phyloP scores from a whole-genome alignment of 2,329 filamentous ascomycete genomes.

The Pseudogymnoascus sp. region DNA sequence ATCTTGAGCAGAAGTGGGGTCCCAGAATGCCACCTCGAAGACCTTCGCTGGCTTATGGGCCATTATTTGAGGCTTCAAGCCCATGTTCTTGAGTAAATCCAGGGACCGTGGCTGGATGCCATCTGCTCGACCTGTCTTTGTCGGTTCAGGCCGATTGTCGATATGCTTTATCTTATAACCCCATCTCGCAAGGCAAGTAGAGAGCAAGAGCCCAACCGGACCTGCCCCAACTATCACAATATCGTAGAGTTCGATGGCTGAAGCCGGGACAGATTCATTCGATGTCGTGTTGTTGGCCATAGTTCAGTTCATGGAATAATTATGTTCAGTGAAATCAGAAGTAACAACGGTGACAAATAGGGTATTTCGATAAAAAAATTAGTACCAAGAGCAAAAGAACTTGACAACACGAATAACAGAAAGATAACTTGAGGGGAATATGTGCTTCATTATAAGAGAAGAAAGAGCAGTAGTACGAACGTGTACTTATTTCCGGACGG shows the following conservation, averaged over 20 bases:
- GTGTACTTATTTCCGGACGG: neutral
- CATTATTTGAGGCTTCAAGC: slow-evolving; percentile 82
- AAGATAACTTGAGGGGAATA: neutral
- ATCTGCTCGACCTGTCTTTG: slow-evolving; percentile 78
- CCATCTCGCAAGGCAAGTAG: slow-evolving; percentile 82
- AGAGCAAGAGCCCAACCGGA: slow-evolving; percentile 79
- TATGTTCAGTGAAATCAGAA: neutral
- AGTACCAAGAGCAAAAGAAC: slow-evolving; percentile 2
- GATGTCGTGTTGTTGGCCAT: slow-evolving; percentile 22
- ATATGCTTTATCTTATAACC: slow-evolving; percentile 94
- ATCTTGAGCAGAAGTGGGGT: slow-evolving; percentile 47
- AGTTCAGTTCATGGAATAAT: neutral
- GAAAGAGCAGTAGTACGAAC: neutral
- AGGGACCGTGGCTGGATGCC: slow-evolving; percentile 86
- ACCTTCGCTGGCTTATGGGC: slow-evolving; percentile 79
- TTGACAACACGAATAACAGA: neutral
- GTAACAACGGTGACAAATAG: neutral
- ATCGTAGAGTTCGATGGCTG: slow-evolving; percentile 41
- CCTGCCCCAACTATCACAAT: slow-evolving; percentile 83
- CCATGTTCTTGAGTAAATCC: slow-evolving; percentile 83
- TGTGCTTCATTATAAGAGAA: neutral
- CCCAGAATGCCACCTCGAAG: slow-evolving; percentile 70
- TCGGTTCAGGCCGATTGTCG: slow-evolving; percentile 81
- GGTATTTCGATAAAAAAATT: neutral
- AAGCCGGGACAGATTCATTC: slow-evolving; percentile 13